Percentiles rank a stretch among this genome's conserved stretches.
These are phyloP conservation scores for Myriosclerotinia scirpicola DNA, from an alignment of 2,329 filamentous ascomycete genomes.

Conservation along the genomic window DNA sequence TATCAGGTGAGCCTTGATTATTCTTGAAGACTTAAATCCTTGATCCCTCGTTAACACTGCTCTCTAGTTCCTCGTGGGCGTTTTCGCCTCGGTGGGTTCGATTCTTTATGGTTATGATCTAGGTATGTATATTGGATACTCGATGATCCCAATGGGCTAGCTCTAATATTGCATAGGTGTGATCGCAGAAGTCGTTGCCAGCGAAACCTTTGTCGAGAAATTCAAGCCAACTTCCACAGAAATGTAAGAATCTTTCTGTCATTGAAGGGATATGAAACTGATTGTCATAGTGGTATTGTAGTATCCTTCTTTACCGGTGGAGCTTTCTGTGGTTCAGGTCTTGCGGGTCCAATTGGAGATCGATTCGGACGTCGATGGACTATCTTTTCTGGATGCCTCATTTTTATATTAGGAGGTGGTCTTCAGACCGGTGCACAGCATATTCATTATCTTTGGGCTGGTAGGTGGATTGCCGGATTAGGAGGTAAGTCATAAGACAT, in stretches of 20 bases:
- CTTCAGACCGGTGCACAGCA: constrained; percentile 68
- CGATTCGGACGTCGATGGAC: constrained; percentile 67
- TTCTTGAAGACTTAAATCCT: neutral
- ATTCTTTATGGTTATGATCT: constrained; percentile 57
- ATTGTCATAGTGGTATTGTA: constrained; percentile 60
- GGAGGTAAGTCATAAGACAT: constrained; percentile 43
- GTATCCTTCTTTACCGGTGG: constrained; percentile 77
- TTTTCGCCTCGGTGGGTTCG: constrained; percentile 56
- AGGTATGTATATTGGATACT: constrained; percentile 46
- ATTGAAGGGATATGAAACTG: neutral
- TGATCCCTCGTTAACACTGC: neutral
- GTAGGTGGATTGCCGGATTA: constrained; percentile 67
- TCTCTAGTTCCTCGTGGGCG: constrained; percentile 42
- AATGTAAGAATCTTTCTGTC: constrained; percentile 30
- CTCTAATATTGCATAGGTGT: constrained; percentile 26
- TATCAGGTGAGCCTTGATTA: constrained; percentile 36
- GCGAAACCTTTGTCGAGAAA: constrained; percentile 45
- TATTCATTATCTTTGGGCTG: constrained; percentile 64
- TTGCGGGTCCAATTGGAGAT: constrained; percentile 51
- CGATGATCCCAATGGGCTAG: constrained; percentile 25
- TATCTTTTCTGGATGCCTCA: constrained; percentile 67
- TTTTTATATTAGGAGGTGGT: constrained; percentile 71
- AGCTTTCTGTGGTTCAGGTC: constrained; percentile 57
- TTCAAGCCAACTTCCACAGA: constrained; percentile 42
- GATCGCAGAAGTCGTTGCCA: constrained; percentile 45